A percentile compares a stretch with the other conserved stretches of the same genome.
phyloP scores from a whole-genome alignment of 2,329 filamentous ascomycete species.

The Epichloe uncinata region DNA sequence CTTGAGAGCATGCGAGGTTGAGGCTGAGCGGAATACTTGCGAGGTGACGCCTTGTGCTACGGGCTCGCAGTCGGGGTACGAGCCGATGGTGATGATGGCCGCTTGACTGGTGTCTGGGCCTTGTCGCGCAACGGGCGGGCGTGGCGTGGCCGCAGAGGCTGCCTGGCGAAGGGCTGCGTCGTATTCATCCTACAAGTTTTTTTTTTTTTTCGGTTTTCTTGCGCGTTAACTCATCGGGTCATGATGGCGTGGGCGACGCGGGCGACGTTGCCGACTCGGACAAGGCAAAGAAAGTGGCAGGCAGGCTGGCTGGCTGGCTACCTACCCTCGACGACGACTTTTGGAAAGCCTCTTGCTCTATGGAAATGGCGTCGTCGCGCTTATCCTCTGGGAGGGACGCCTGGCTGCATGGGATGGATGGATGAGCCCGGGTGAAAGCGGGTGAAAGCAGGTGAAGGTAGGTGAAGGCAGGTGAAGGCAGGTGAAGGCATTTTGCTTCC shows the following conservation, averaged over 20 bases:
- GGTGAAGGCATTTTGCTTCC: background rate
- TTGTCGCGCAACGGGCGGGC: too few species aligned
- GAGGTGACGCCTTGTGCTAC: slow-evolving; percentile 64
- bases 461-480: too few species aligned
- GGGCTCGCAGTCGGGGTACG: slow-evolving; percentile 38
- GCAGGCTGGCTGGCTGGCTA: background rate
- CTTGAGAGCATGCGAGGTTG: slow-evolving; percentile 57
- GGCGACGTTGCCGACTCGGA: background rate
- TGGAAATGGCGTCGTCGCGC: slow-evolving; percentile 40
- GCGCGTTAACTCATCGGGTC: background rate
- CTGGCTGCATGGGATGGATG: slow-evolving; percentile 13
- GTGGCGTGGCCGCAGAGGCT: background rate
- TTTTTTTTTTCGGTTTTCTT: background rate
- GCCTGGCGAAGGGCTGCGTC: slow-evolving; percentile 21
- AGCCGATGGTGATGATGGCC: slow-evolving; percentile 37
- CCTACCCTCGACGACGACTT: slow-evolving; percentile 41
- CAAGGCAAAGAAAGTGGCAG: background rate
- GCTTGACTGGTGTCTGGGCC: background rate
- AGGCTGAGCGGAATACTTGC: slow-evolving; percentile 58
- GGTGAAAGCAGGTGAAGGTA: too few species aligned
- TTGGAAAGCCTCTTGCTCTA: slow-evolving; percentile 53
- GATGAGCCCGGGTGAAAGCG: too few species aligned
- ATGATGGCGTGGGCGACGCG: too few species aligned
- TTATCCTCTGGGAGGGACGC: slow-evolving; percentile 16
- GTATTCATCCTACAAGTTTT: slow-evolving; percentile 41